A percentile compares a stretch with the other conserved stretches of the same genome.
These are phyloP conservation scores for Fusarium equiseti DNA, from an alignment of 2,329 filamentous ascomycete species.

Conservation along the genomic window DNA sequence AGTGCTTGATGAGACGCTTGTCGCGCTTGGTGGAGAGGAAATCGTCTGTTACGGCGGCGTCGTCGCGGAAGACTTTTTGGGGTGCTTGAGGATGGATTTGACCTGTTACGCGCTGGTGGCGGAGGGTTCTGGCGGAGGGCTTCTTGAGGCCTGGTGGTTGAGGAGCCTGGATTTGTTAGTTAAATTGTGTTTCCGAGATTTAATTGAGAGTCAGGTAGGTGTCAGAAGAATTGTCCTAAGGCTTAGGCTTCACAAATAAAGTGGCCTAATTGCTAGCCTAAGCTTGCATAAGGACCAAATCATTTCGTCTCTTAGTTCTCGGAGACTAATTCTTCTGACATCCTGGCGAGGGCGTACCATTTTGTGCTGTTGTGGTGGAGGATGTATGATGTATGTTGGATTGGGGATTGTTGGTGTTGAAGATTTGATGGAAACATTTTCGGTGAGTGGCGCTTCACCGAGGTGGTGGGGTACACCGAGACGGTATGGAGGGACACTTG, in stretches of 20 bases:
- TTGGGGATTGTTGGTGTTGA: conserved; percentile 4
- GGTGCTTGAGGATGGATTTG: conserved; percentile 64
- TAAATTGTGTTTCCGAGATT: rapidly evolving
- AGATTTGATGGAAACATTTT: conserved; percentile 44
- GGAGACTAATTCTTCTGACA: neutral
- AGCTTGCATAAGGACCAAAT: neutral
- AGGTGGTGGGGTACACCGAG: conserved; percentile 44
- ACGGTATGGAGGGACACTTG: conserved; percentile 37
- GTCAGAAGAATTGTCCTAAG: neutral
- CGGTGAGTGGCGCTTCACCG: conserved; percentile 43
- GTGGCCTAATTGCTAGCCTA: neutral
- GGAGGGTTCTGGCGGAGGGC: conserved; percentile 69
- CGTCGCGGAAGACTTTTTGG: conserved; percentile 64
- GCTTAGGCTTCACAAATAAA: neutral
- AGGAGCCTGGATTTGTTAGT: conserved; percentile 41
- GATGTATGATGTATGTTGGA: neutral
- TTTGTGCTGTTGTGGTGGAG: conserved; percentile 19
- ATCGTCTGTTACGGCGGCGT: conserved; percentile 63
- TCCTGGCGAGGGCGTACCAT: conserved; percentile 25
- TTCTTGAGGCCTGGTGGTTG: conserved; percentile 60
- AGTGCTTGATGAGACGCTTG: conserved; percentile 85
- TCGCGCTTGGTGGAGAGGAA: conserved; percentile 84
- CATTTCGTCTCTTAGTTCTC: neutral
- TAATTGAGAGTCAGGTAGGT: neutral
- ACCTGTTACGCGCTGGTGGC: conserved; percentile 63